Evolutionary conservation across 306 rosid genomes (phyloP).

Genomic region (Fagus crenata): DNA sequence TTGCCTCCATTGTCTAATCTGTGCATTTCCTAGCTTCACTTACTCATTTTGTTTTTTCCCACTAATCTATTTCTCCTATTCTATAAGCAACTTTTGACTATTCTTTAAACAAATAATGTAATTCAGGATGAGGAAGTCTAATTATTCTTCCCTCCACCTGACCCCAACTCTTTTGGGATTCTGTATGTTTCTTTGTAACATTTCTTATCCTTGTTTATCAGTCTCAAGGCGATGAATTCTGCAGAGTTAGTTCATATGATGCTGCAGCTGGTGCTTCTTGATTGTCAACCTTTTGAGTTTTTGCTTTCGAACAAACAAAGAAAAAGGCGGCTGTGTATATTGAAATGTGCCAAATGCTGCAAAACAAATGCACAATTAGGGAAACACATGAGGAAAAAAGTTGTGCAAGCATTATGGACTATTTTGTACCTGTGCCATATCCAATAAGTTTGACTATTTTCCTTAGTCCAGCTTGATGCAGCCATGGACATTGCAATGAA

Average conservation of each 20-base stretch:
- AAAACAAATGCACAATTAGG: background rate
- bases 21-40: too few relatives aligned
- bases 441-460: slow-evolving; percentile 4
- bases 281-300: background rate
- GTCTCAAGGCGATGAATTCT: background rate
- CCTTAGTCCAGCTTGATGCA: background rate
- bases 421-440: slow-evolving; percentile 18
- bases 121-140: too few relatives aligned
- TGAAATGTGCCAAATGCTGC: slow-evolving; percentile 23
- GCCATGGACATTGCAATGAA: slow-evolving; percentile 21
- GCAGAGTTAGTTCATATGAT: background rate
- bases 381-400: background rate
- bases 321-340: slow-evolving; percentile 19
- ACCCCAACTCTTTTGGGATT: too few relatives aligned
- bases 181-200: too few relatives aligned
- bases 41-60: too few relatives aligned
- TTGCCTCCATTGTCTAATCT: too few relatives aligned
- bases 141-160: too few relatives aligned
- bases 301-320: slow-evolving; percentile 19
- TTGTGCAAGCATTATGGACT: background rate
- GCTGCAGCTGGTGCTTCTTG: background rate
- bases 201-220: background rate
- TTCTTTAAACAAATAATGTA: too few relatives aligned
- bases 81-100: too few relatives aligned
- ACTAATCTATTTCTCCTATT: too few relatives aligned